These are phyloP conservation scores for Plasmodium malariae DNA, from an alignment of 169 alveolate genomes.

Conservation along the genomic window DNA sequence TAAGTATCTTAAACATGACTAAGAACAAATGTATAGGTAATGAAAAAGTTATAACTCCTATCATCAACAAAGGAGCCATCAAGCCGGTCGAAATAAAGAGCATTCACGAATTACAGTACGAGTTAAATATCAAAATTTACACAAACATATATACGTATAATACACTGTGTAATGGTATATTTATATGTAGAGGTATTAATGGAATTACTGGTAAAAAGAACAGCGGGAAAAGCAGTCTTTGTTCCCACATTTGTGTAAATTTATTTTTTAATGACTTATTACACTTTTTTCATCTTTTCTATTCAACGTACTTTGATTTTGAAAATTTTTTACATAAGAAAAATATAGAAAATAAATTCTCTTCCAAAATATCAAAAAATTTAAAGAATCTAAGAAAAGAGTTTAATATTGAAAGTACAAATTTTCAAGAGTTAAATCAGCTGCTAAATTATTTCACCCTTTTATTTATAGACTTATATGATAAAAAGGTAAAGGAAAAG, in stretches of 20 bases:
- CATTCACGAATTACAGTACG: constrained; percentile 42
- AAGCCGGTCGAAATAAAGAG: constrained; percentile 22
- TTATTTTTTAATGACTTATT: constrained; percentile 64
- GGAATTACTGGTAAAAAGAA: constrained; percentile 41
- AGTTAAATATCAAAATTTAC: constrained; percentile 52
- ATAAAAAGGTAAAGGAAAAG: neutral
- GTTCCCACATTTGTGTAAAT: constrained; percentile 75
- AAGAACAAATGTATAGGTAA: neutral
- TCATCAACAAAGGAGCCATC: neutral
- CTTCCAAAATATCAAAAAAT: neutral
- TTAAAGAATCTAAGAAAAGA: constrained; percentile 8
- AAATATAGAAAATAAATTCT: constrained; percentile 52
- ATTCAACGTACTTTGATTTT: constrained; percentile 51
- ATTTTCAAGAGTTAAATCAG: constrained; percentile 15
- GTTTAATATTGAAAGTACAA: constrained; percentile 1
- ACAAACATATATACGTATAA: constrained; percentile 68
- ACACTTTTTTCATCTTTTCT: constrained; percentile 72
- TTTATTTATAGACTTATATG: constrained; percentile 24
- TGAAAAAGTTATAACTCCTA: constrained; percentile 45
- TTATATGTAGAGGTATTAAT: constrained; percentile 53
- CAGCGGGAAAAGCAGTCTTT: constrained; percentile 56
- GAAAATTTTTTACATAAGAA: constrained; percentile 46
- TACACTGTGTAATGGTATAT: constrained; percentile 44
- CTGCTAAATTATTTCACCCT: constrained; percentile 26
- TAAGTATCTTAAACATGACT: constrained; percentile 10